Base-by-base conservation (phyloP, 2,329 filamentous ascomycete species). In the Exserohilum rostratum region DNA sequence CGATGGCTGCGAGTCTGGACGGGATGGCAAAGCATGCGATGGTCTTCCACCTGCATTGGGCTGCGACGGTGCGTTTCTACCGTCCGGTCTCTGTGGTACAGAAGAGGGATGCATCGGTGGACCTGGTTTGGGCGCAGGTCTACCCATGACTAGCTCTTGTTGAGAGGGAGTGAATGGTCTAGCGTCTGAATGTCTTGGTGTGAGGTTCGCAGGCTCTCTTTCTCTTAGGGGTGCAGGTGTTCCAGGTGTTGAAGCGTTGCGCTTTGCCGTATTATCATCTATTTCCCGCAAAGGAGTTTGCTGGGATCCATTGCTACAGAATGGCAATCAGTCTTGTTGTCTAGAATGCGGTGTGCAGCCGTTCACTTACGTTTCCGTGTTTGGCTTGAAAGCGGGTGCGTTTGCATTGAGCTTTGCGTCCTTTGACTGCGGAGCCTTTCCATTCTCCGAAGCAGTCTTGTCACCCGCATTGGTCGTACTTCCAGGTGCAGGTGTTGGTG, bases 361-460 rank as follows among this genome's bases (percentile, higher is more conserved):
- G 27, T 47, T n/a, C 7, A 67, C 67, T 68, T 67, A 73, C 68
- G 64, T 59, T 27, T 69, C 60, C 13, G 61, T 50, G 35, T 45
- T 76, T 4, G 88, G 85, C 66, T 85, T 88, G 72, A 90, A 91
- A 30, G 89, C 84, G 10, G 81, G 70, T 9, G 88, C 89, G 13
- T 79, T 83, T 13, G 87, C 80, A 60, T 74, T 78, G 30, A 84
- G 71, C 47, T 80, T 74, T 6, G 74, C 39, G 9, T 70, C 68
- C 2, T 78, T 73, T 25, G 80, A 76, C 73, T 83, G 75, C 34
- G 73, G 69, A 5, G 69, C 75, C 29, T 70, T 79, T 55, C 80
- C 74, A 46, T 64, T 57, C 17, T 65, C 67, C 35, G 71, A 68
- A 30, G 67, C 60, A 31, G 67, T 25, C 42, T 65, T 68, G 34